Evolutionary conservation across 2,329 filamentous ascomycete species (phyloP).

Genomic region (Venturia effusa): DNA sequence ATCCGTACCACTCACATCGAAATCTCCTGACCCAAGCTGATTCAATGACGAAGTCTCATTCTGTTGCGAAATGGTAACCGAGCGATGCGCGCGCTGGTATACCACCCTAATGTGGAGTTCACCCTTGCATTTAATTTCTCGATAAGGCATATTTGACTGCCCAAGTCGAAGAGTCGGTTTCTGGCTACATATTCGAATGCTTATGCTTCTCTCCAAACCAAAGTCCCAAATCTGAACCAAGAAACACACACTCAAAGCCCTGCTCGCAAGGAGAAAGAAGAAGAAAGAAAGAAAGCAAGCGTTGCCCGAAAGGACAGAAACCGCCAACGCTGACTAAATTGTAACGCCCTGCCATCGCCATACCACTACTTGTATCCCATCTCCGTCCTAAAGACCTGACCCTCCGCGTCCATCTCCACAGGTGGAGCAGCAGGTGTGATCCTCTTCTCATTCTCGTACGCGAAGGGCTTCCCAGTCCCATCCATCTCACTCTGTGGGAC

Average conservation of each 20-base stretch:
- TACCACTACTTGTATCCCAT: not conserved
- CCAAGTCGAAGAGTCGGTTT: no score
- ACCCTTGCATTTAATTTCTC: no score
- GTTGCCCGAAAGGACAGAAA: not conserved
- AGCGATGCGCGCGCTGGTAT: no score
- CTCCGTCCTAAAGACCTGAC: not conserved
- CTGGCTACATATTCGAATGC: no score
- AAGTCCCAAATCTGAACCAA: no score
- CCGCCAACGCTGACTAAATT: not conserved
- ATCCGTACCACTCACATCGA: not conserved
- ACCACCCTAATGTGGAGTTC: no score
- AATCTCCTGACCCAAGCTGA: not conserved
- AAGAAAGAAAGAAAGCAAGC: not conserved
- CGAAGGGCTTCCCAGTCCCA: not conserved
- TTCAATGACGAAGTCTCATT: no score
- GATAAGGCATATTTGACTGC: no score
- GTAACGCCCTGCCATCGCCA: not conserved
- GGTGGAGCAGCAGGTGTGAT: not conserved
- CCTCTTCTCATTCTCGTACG: not conserved
- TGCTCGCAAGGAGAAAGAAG: not conserved
- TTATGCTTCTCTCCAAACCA: no score
- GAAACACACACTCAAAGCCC: no score
- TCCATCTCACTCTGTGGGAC: not conserved
- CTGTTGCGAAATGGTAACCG: no score
- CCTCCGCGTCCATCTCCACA: not conserved